These are phyloP conservation scores for Diutina sp. DNA, from an alignment of 1,139 yeast genomes.

Conservation along the genomic window DNA sequence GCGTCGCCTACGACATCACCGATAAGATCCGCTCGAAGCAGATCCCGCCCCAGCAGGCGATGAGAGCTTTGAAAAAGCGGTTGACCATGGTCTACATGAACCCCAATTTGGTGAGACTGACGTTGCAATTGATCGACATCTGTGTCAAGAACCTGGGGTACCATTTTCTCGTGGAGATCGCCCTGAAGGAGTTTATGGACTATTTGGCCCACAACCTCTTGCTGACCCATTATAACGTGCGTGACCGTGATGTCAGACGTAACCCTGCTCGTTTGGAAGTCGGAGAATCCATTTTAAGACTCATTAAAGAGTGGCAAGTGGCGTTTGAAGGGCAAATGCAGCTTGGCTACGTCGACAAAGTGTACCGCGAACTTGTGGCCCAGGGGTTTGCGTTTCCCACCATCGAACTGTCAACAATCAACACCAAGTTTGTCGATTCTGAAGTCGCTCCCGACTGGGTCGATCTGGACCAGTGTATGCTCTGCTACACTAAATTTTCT, in stretches of 20 bases:
- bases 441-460: slow-evolving; percentile 98
- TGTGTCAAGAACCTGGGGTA: slow-evolving; percentile 91
- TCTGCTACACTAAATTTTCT: slow-evolving; percentile 71
- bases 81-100: slow-evolving; percentile 45
- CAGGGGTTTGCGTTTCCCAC: slow-evolving; percentile 65
- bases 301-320: slow-evolving; percentile 67
- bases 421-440: slow-evolving; percentile 58
- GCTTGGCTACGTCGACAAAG: slow-evolving; percentile 49
- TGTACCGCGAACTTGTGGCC: slow-evolving; percentile 43
- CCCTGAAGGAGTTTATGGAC: slow-evolving; percentile 82
- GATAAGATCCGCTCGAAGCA: slow-evolving; percentile 79
- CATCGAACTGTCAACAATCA: slow-evolving; percentile 24
- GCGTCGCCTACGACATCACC: slow-evolving; percentile 73
- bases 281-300: slow-evolving; percentile 43
- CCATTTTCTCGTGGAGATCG: slow-evolving; percentile 68
- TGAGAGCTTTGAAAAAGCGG: slow-evolving; percentile 71
- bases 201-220: slow-evolving; percentile 36
- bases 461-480: slow-evolving; percentile 92
- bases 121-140: slow-evolving; percentile 68
- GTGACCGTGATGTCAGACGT: slow-evolving; percentile 14
- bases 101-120: slow-evolving; percentile 67
- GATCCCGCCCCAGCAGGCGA: slow-evolving; percentile 72
- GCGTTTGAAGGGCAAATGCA: slow-evolving; percentile 64
- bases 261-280: slow-evolving; percentile 36
- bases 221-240: slow-evolving; percentile 15